Evolutionary conservation across 345 rosid species (phyloP), one percentile per base, ranked within the genome.

Genomic region (Jatropha curcas): DNA sequence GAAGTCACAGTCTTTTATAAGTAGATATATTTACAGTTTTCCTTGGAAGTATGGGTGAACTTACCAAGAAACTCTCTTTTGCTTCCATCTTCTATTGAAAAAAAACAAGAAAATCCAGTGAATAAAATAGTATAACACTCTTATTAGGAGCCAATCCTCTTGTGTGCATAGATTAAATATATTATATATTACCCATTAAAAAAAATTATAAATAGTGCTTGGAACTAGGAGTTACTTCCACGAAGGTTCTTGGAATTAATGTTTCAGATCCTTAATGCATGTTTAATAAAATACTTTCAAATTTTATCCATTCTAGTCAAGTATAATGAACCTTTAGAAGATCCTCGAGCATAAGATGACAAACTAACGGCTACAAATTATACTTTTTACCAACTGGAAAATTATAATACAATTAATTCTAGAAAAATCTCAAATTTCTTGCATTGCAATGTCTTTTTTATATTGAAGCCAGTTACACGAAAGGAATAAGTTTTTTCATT

Each of bases 1-100:
- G 77, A 72, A 70, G 77, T 60, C 64, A 55, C 60, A 28, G 22
- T 39, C 27, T 55, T 16, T 28, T 6, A 16, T 35, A 30, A 24
- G 0, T 67, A 9, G n/a, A 71, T 48, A 63, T 60, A 60, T 30
- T 74, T 12, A 48, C 52, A 63, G 77, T 72, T 69, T 74, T 59
- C 60, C 28, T 70, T 73, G 73, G 43, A 70, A 34, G 20, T 52
- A 14, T 7, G 4, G 55, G 24, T 56, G 87, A 79, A 76, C 65
- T 70, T 71, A 51, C 83, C 79, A 58, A 71, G 80, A 80, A 84
- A 22, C 60, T 4, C 52, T 68, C 65, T 67, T 70, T 10, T 31
- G 50, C 63, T 7, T 74, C 25, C 34, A 3, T 80, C 55, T 71
- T 43, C 58, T 20, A 28, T 41, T 27, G 17, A 65, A 41, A 51